phyloP scores from a whole-genome alignment of 1,284 basidiomycete species.

The Blastosporella zonata region DNA sequence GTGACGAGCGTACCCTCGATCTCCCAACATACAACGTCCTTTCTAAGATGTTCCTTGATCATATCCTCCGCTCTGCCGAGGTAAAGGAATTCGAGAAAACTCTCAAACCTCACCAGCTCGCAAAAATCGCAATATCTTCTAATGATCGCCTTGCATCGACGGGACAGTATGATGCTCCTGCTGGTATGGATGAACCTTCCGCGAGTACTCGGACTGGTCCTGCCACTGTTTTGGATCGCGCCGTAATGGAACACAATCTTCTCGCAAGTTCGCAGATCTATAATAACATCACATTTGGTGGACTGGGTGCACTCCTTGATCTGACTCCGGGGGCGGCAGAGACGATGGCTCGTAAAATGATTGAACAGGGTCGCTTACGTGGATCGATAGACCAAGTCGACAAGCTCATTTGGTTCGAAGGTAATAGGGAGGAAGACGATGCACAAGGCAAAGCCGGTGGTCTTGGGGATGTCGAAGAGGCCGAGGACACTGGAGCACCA shows the following conservation, averaged over 20 bases:
- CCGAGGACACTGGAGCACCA: conserved; percentile 83
- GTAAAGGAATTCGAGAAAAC: conserved; percentile 87
- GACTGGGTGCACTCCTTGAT: conserved; percentile 82
- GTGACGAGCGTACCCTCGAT: conserved; percentile 86
- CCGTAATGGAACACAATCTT: conserved; percentile 98
- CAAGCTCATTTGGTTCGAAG: conserved; percentile 88
- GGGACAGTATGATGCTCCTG: conserved; percentile 46
- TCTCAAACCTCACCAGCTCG: conserved; percentile 90
- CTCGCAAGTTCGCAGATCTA: conserved; percentile 94
- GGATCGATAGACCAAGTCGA: conserved; percentile 95
- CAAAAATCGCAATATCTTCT: conserved; percentile 79
- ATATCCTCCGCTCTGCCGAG: conserved; percentile 88
- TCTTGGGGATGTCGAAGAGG: conserved; percentile 81
- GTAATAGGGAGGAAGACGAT: conserved; percentile 76
- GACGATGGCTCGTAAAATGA: conserved; percentile 94
- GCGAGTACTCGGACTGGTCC: conserved; percentile 80
- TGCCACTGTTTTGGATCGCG: conserved; percentile 93
- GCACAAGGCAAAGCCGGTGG: conserved; percentile 92
- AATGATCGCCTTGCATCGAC: conserved; percentile 72
- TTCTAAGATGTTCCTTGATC: conserved; percentile 96
- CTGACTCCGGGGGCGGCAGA: conserved; percentile 87
- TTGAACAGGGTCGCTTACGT: conserved; percentile 88
- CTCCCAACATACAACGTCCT: conserved; percentile 88
- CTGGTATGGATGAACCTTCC: conserved; percentile 43
- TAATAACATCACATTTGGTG: conserved; percentile 91